phyloP scores from a whole-genome alignment of 805 yeast genomes.

The Ogataea dorogensis region DNA sequence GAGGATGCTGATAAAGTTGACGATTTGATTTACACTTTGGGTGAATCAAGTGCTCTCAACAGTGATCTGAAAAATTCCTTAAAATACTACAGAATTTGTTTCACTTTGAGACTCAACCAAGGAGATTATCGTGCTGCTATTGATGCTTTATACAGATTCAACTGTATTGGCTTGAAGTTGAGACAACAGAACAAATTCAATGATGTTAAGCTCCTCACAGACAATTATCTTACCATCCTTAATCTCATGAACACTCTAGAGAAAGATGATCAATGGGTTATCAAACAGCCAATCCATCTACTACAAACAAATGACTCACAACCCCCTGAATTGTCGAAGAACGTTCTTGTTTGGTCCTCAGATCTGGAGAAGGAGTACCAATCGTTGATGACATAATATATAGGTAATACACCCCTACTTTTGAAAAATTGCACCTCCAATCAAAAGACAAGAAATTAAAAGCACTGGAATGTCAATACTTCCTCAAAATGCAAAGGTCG shows the following conservation, averaged over 20 bases:
- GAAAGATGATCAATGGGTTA: slow-evolving; percentile 42
- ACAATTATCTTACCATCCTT: slow-evolving; percentile 39
- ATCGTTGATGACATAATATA: slow-evolving; percentile 11
- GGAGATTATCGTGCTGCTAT: slow-evolving; percentile 51
- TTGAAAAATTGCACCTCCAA: slow-evolving; percentile 8
- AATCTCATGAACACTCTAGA: slow-evolving; percentile 39
- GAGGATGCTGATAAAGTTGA: slow-evolving; percentile 45
- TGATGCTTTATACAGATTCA: slow-evolving; percentile 43
- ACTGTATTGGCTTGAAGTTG: slow-evolving; percentile 25
- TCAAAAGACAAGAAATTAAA: slow-evolving; percentile 5
- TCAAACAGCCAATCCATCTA: slow-evolving; percentile 22
- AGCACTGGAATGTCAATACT: slow-evolving; percentile 5
- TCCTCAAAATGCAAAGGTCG: slow-evolving; percentile 38
- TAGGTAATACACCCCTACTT: not conserved
- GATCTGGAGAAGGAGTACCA: slow-evolving; percentile 27
- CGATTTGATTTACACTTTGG: slow-evolving; percentile 36
- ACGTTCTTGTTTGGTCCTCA: slow-evolving; percentile 14
- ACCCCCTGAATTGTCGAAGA: not conserved
- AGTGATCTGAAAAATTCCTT: slow-evolving; percentile 34
- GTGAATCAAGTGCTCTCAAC: slow-evolving; percentile 25
- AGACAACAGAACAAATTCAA: slow-evolving; percentile 11
- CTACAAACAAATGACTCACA: slow-evolving; percentile 6
- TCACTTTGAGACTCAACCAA: slow-evolving; percentile 47
- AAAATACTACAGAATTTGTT: slow-evolving; percentile 48
- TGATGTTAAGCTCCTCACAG: slow-evolving; percentile 27